Conservation (phyloP, 2,329 filamentous ascomycete species). For the Chrysosporium keratinophilum region DNA sequence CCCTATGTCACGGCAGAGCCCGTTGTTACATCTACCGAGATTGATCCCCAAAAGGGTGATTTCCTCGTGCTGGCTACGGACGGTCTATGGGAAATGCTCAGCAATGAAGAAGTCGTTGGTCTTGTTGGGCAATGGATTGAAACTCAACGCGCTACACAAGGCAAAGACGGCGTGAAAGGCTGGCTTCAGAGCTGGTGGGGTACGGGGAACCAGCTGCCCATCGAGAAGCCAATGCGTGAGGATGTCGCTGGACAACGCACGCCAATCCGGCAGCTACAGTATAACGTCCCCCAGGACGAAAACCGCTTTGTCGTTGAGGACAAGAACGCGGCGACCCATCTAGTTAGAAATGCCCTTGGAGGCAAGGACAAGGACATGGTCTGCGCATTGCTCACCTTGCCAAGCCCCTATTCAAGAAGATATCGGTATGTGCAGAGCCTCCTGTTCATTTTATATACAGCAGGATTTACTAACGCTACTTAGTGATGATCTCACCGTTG, state of each 20-base stretch:
- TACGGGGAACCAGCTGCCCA: slow-evolving; percentile 53
- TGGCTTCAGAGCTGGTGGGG: slow-evolving; percentile 64
- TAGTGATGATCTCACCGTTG: slow-evolving; percentile 89
- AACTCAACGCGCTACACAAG: slow-evolving; percentile 45
- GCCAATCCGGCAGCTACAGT: slow-evolving; percentile 82
- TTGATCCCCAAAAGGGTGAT: slow-evolving; percentile 80
- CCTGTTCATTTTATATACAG: background rate
- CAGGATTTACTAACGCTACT: slow-evolving; percentile 19
- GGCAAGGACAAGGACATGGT: slow-evolving; percentile 91
- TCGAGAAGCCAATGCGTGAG: slow-evolving; percentile 52
- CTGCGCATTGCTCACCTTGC: slow-evolving; percentile 79
- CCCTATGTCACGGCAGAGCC: slow-evolving; percentile 97
- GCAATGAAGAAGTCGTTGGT: slow-evolving; percentile 94
- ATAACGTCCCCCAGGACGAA: slow-evolving; percentile 60
- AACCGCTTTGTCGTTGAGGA: slow-evolving; percentile 89
- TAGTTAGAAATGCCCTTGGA: slow-evolving; percentile 88
- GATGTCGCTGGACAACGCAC: slow-evolving; percentile 58
- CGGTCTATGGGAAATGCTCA: slow-evolving; percentile 97
- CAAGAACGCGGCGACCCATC: slow-evolving; percentile 89
- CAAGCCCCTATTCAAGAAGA: slow-evolving; percentile 78
- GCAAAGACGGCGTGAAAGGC: slow-evolving; percentile 40
- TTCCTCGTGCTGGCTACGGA: slow-evolving; percentile 96
- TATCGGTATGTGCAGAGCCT: slow-evolving; percentile 57
- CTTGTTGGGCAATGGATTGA: slow-evolving; percentile 97
- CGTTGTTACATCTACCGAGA: slow-evolving; percentile 82